Evolutionary conservation across 2,329 filamentous ascomycete species (phyloP).

Genomic region (Annulohypoxylon truncatum): DNA sequence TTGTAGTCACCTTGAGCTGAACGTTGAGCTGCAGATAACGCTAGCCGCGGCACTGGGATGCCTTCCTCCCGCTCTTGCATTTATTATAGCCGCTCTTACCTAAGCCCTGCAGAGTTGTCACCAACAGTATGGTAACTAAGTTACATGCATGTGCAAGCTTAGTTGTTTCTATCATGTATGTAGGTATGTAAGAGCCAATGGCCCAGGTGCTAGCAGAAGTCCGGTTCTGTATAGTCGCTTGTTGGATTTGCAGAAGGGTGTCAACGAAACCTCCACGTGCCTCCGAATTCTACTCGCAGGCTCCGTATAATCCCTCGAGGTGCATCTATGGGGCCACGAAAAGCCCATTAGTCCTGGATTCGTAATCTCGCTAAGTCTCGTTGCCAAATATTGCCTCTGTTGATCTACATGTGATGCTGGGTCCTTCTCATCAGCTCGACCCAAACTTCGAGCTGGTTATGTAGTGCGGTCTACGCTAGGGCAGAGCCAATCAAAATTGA

Average conservation of each 20-base stretch:
- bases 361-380: background rate
- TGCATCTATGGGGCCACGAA: background rate
- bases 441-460: background rate
- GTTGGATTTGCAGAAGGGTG: background rate
- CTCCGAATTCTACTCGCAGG: background rate
- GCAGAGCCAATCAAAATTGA: background rate
- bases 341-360: background rate
- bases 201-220: background rate
- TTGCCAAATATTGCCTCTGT: background rate
- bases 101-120: slow-evolving; percentile 3
- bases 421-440: background rate
- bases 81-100: background rate
- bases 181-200: background rate
- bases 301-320: background rate
- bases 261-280: background rate
- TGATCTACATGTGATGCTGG: background rate
- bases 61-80: slow-evolving; percentile 12
- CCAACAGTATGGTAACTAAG: slow-evolving; percentile 2
- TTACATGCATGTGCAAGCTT: background rate
- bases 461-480: background rate
- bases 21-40: background rate
- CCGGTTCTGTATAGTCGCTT: background rate
- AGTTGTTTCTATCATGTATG: background rate
- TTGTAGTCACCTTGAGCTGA: background rate
- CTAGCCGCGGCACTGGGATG: background rate